Evolutionary conservation across 2,329 filamentous ascomycete species (phyloP), one percentile per base, ranked within the genome.

Genomic region (Colletotrichum sansevieriae): DNA sequence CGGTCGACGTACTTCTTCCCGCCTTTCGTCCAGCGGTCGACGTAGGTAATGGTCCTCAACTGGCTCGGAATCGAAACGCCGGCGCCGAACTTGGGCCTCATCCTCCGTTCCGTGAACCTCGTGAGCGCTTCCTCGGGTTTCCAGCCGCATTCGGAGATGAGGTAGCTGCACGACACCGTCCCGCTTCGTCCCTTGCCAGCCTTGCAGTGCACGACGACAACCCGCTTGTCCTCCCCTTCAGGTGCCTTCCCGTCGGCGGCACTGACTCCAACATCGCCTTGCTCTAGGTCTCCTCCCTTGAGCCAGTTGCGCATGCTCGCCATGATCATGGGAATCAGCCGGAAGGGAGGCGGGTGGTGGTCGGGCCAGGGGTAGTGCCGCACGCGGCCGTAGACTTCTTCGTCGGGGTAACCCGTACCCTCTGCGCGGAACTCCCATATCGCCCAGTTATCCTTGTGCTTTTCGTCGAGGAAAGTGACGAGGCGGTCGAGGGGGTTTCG

Each of bases 391-490:
- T 97, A 94, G 1, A 99, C 95, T 66, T 95, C 92, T 18, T 90
- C 88, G 76, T 99, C 96, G 0, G 94, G 94, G 75, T 99, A 99
- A 1, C 96, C 96, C 0, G 96, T 98, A 5, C 96, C 96, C 78
- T 99, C 96, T 41, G 94, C 96, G 52, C 96, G 91, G 75, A 99
- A 99, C 81, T 99, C 96, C 94, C 95, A 99, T 75, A 99, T 97
- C 3, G 92, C 90, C 96, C 96, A 99, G 71, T 96, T 84, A 29
- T 89, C 82, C 33, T 87, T 91, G 80, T 99, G 96, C 75, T 94
- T 93, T 51, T 86, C 83, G 80, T 98, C 94, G 71, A 99, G 90
- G 78, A 95, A 99, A 72, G 88, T 87, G 68, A 98, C 93, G 22
- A 99, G 88, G 44, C 91, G 88, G 76, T 97, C 91, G 57, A 97